A percentile compares a stretch with the other conserved stretches of the same genome.
Evolutionary conservation across 495 filamentous ascomycete species (phyloP).

Genomic region (Evernia prunastri): DNA sequence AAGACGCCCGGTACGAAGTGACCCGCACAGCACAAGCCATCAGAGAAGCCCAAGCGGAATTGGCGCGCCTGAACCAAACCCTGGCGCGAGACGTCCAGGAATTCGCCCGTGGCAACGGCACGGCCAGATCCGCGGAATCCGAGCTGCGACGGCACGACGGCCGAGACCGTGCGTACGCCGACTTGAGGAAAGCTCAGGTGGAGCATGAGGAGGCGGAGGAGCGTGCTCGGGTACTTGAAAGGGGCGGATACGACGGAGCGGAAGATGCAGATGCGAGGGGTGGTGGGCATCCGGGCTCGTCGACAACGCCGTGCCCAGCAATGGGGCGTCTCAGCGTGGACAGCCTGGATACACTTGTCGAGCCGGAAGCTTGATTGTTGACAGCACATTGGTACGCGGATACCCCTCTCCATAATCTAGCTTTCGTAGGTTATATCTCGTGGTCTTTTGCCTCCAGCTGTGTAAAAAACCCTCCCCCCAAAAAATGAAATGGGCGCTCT

Average conservation of each 20-base stretch:
- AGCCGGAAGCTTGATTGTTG: not conserved
- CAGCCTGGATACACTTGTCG: not conserved
- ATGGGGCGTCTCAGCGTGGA: not conserved
- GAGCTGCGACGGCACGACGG: not conserved
- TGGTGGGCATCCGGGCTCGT: not conserved
- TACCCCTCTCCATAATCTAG: too few relatives aligned
- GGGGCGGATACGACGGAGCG: not conserved
- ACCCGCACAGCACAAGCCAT: not conserved
- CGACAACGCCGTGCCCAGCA: not conserved
- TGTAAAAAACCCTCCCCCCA: too few relatives aligned
- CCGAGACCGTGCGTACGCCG: not conserved
- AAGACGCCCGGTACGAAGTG: not conserved
- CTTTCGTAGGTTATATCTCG: too few relatives aligned
- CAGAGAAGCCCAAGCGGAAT: not conserved
- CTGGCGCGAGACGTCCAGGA: not conserved
- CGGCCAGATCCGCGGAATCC: not conserved
- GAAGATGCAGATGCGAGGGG: not conserved
- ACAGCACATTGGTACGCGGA: too few relatives aligned
- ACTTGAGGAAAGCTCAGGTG: not conserved
- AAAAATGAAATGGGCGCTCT: too few relatives aligned
- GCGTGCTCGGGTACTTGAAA: not conserved
- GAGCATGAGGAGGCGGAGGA: not conserved
- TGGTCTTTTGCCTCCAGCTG: too few relatives aligned
- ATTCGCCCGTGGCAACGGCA: not conserved
- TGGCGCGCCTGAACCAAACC: not conserved